phyloP scores from a whole-genome alignment of 1,139 yeast genomes.

The Pneumocystis carinii region DNA sequence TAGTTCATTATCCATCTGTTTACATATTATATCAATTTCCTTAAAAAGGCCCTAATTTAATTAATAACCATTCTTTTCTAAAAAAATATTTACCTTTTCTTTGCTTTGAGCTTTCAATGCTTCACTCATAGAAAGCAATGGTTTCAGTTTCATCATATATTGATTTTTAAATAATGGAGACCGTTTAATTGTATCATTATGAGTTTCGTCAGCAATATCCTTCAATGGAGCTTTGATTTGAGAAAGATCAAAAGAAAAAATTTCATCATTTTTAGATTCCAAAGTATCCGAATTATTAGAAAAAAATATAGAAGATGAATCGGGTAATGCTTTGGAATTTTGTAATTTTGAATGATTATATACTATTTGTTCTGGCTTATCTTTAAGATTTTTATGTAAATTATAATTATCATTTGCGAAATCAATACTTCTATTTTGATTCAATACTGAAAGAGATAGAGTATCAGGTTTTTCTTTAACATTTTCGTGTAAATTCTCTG shows the following conservation, averaged over 20 bases:
- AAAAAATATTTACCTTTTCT: not conserved
- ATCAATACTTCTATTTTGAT: not conserved
- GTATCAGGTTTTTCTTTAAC: not conserved
- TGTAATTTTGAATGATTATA: not conserved
- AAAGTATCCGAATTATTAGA: not conserved
- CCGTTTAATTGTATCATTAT: not conserved
- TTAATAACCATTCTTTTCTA: not conserved
- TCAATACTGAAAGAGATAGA: not conserved
- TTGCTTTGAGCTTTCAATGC: slow-evolving; percentile 1
- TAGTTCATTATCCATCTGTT: slow-evolving; percentile 1
- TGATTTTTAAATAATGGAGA: not conserved
- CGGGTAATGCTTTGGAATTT: not conserved
- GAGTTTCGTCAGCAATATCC: not conserved
- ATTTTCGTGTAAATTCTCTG: not conserved
- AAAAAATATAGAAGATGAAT: not conserved
- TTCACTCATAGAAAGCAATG: slow-evolving; percentile 1
- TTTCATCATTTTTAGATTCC: not conserved
- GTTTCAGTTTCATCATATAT: not conserved
- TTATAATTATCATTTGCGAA: not conserved
- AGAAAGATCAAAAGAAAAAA: not conserved
- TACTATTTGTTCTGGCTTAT: not conserved
- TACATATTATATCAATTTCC: slow-evolving; percentile 5
- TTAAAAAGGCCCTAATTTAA: not conserved
- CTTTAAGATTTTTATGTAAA: not conserved
- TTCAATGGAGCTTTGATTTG: not conserved